These are phyloP conservation scores for Lactifluus echinatus DNA, from an alignment of 768 basidiomycete genomes.

Conservation along the genomic window DNA sequence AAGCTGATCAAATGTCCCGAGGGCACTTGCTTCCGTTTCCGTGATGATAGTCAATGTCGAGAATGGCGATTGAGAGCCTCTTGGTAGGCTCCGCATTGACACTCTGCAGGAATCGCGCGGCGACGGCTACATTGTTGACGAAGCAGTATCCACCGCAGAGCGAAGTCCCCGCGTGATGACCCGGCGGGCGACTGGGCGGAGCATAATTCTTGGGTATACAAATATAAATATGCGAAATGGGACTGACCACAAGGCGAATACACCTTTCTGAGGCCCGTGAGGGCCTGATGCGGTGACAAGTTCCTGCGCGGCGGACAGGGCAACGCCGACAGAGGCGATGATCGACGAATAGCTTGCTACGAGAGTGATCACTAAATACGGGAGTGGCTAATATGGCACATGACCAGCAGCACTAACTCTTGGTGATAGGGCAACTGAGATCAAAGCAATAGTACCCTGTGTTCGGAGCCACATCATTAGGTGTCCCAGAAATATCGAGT, in stretches of 20 bases:
- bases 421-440: slow-evolving; percentile 27
- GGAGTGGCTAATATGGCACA: too few species aligned
- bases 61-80: slow-evolving; percentile 22
- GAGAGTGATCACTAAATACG: too few species aligned
- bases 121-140: slow-evolving; percentile 29
- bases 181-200: slow-evolving; percentile 26
- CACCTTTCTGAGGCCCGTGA: neutral
- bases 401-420: slow-evolving; percentile 18
- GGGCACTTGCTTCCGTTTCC: slow-evolving; percentile 28
- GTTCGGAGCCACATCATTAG: neutral
- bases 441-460: slow-evolving; percentile 29
- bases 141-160: slow-evolving; percentile 32
- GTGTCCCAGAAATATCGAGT: neutral
- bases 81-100: neutral
- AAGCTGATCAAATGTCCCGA: too few species aligned
- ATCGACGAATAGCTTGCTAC: slow-evolving; percentile 27
- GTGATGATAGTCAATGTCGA: slow-evolving; percentile 33
- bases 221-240: too few species aligned
- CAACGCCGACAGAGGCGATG: slow-evolving; percentile 25
- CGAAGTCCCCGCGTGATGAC: slow-evolving; percentile 26
- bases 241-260: slow-evolving; percentile 25
- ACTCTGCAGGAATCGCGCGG: slow-evolving; percentile 25
- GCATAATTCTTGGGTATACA: neutral
- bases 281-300: slow-evolving; percentile 7
- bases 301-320: slow-evolving; percentile 22